Conservation (phyloP, 2,329 filamentous ascomycete species). For the Graphilbum ipis-grandicollis region DNA sequence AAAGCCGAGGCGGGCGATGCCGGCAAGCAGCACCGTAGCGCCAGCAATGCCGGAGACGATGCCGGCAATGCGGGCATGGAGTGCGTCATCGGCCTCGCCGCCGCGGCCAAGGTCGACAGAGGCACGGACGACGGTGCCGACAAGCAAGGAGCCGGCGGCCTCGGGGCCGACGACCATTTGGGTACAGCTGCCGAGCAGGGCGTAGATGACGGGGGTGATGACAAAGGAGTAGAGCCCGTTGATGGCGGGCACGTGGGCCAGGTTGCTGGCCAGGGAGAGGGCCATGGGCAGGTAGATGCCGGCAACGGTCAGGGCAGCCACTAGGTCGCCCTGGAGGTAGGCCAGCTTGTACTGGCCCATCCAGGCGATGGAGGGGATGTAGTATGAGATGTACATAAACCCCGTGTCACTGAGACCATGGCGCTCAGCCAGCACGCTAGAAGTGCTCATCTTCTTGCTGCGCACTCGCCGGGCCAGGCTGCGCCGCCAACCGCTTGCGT, state of each 20-base stretch:
- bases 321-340: slow-evolving; percentile 70
- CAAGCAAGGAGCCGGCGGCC: slow-evolving; percentile 78
- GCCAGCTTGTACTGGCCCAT: slow-evolving; percentile 69
- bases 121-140: slow-evolving; percentile 69
- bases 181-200: slow-evolving; percentile 76
- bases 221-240: slow-evolving; percentile 91
- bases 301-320: slow-evolving; percentile 87
- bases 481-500: slow-evolving; percentile 27
- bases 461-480: slow-evolving; percentile 17
- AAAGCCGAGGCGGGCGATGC: slow-evolving; percentile 73
- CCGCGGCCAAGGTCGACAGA: slow-evolving; percentile 54
- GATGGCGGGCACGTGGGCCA: slow-evolving; percentile 82
- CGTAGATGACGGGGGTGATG: slow-evolving; percentile 82
- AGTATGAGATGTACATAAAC: slow-evolving; percentile 83
- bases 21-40: slow-evolving; percentile 73
- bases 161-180: slow-evolving; percentile 92
- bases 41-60: slow-evolving; percentile 79
- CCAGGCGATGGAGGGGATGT: slow-evolving; percentile 84
- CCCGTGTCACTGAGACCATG: slow-evolving; percentile 59
- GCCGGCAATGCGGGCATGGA: slow-evolving; percentile 72
- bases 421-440: slow-evolving; percentile 50
- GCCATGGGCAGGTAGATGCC: slow-evolving; percentile 98
- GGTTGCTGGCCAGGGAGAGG: slow-evolving; percentile 78
- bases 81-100: slow-evolving; percentile 41
- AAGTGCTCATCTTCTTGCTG: slow-evolving; percentile 52